Conservation (phyloP, 148 eudicot genomes). For the Arctostaphylos glauca region DNA sequence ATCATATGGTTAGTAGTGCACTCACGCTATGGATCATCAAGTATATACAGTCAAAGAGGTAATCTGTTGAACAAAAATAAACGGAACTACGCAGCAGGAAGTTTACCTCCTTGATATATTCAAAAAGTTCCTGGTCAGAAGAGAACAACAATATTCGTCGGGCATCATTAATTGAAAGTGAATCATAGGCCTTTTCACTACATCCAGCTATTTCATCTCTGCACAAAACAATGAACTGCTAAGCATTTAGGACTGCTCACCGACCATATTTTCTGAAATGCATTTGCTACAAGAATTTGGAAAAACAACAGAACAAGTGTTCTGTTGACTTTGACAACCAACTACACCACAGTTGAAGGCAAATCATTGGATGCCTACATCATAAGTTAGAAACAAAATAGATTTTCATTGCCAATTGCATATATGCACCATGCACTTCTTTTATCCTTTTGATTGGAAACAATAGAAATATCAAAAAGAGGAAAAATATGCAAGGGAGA, state of each 20-base stretch:
- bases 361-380: too few relatives aligned
- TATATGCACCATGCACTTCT: background rate
- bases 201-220: slow-evolving; percentile 64
- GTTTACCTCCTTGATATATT: slow-evolving; percentile 74
- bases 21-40: background rate
- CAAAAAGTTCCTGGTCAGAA: slow-evolving; percentile 66
- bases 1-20: background rate
- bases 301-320: background rate
- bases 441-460: too few relatives aligned
- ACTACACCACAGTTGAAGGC: too few relatives aligned
- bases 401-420: too few relatives aligned
- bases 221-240: slow-evolving; percentile 17
- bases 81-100: slow-evolving; percentile 1
- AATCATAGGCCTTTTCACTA: slow-evolving; percentile 95
- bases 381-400: too few relatives aligned
- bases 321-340: too few relatives aligned
- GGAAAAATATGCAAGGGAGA: too few relatives aligned
- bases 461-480: too few relatives aligned
- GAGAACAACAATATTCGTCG: slow-evolving; percentile 68
- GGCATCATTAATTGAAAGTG: slow-evolving; percentile 74
- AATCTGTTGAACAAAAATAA: background rate
- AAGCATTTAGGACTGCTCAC: background rate
- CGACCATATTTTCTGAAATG: background rate
- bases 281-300: background rate
- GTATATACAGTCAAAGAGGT: background rate